Evolutionary conservation across 345 rosid species (phyloP).

Genomic region (Euphorbia peplus): DNA sequence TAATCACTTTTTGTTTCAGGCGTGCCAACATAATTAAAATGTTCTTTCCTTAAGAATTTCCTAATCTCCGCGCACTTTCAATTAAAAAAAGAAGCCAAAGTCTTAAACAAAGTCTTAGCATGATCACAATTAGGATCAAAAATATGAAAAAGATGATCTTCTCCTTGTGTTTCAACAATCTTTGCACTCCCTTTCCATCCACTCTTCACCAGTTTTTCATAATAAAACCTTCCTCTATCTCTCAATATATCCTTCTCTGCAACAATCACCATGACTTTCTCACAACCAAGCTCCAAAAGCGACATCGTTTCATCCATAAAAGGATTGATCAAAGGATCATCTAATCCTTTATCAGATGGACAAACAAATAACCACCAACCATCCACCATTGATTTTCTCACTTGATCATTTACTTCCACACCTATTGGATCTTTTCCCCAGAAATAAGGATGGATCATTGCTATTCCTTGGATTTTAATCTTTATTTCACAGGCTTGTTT

Average conservation of each 20-base stretch:
- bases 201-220: constrained; percentile 45
- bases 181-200: constrained; percentile 51
- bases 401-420: constrained; percentile 39
- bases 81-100: constrained; percentile 51
- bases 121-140: constrained; percentile 48
- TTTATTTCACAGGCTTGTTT: background rate
- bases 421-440: constrained; percentile 54
- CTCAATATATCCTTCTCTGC: constrained; percentile 63
- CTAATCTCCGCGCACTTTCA: no score
- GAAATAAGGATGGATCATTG: constrained; percentile 68
- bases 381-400: constrained; percentile 65
- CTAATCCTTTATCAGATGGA: constrained; percentile 60
- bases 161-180: constrained; percentile 52
- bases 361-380: constrained; percentile 77
- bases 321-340: constrained; percentile 80
- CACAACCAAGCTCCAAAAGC: constrained; percentile 46
- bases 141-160: constrained; percentile 73
- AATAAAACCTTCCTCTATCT: constrained; percentile 59
- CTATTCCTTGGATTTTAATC: constrained; percentile 51
- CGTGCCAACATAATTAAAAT: no score
- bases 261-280: constrained; percentile 45
- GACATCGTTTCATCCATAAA: constrained; percentile 48
- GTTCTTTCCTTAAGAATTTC: no score
- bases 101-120: constrained; percentile 41
- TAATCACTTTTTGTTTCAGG: no score